Evolutionary conservation across 139 green algal genomes (phyloP), one percentile per base, ranked within the genome.

Genomic region (Mesotaenium endlicherianum): DNA sequence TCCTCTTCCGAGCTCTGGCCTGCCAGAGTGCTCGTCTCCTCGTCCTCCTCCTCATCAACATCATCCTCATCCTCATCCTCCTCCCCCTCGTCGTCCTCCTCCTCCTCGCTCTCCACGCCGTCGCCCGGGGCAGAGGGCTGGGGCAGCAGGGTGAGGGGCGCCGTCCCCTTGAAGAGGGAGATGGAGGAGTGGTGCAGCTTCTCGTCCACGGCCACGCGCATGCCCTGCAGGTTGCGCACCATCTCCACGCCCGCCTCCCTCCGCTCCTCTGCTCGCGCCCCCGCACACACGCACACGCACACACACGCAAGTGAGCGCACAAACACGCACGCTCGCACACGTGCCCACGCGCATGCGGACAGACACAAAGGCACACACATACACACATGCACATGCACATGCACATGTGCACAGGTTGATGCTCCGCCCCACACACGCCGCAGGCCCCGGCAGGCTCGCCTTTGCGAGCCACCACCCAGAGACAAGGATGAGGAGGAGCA

Each of bases 171-270:
- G 79, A 93, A 90, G 38, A 95, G 74, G 79, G 89, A 82, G 57
- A 95, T 95, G n/a, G 57, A 58, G 1, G 20, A 44, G 11, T 41
- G 57, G 38, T 53, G 39, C 53, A 98, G 88, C 82, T 93, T 93
- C 87, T 98, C 95, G 82, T 98, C 95, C 42, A 98, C 82, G 0
- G 86, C 85, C 71, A 90, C 49, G 39, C 90, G 72, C 41, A 86
- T 86, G 44, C 59, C 85, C 81, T 96, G 92, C 74, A 99, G 94
- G 41, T 87, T 81, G 0, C 92, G 82, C 50, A 98, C 95, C 95
- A 98, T 87, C 81, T 76, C 72, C 71, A 44, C 81, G 4, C 81
- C 81, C 39, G 31, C 49, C 17, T 83, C 69, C 26, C 3, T 70
- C 40, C 26, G 26, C 5, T 55, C 5, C 70, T 64, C 70, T 57